Conservation (phyloP, 768 basidiomycete species). For the Leccinum variicolor region DNA sequence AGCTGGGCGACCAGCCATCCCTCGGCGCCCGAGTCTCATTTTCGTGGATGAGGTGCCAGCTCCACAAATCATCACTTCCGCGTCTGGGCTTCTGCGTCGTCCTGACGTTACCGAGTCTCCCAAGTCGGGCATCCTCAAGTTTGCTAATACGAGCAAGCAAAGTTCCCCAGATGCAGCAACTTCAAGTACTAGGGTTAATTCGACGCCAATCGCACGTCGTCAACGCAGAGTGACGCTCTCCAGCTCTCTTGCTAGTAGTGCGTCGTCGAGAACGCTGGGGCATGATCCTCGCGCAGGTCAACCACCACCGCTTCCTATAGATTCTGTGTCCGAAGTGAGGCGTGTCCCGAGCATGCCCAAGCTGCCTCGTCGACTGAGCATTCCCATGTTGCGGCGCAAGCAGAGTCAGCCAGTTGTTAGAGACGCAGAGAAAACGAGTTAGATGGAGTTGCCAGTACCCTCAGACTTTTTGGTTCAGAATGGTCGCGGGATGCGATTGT, state of each 20-base stretch:
- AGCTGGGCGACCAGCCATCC: not conserved
- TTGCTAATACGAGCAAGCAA: conserved; percentile 6
- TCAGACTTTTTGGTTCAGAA: not conserved
- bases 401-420: conserved; percentile 13
- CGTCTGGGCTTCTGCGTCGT: not conserved
- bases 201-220: conserved; percentile 1
- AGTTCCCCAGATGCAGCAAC: not conserved
- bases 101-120: conserved; percentile 7
- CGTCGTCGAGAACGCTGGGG: not conserved
- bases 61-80: not conserved
- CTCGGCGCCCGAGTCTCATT: conserved; percentile 16
- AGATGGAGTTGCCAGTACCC: not conserved
- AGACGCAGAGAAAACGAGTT: not conserved
- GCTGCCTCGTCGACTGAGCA: conserved; percentile 27
- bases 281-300: not conserved
- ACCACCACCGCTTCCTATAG: not conserved
- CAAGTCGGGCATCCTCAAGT: conserved; percentile 15
- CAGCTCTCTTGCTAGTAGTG: conserved; percentile 3
- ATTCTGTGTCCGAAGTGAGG: conserved; percentile 3
- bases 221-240: conserved; percentile 23
- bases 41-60: not conserved
- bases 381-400: conserved; percentile 28
- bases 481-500: not conserved
- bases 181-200: not conserved
- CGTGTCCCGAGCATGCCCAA: conserved; percentile 21